A percentile compares a stretch with the other conserved stretches of the same genome.
Conservation (phyloP, 108 stramenopile species). For the Tribonema minus region DNA sequence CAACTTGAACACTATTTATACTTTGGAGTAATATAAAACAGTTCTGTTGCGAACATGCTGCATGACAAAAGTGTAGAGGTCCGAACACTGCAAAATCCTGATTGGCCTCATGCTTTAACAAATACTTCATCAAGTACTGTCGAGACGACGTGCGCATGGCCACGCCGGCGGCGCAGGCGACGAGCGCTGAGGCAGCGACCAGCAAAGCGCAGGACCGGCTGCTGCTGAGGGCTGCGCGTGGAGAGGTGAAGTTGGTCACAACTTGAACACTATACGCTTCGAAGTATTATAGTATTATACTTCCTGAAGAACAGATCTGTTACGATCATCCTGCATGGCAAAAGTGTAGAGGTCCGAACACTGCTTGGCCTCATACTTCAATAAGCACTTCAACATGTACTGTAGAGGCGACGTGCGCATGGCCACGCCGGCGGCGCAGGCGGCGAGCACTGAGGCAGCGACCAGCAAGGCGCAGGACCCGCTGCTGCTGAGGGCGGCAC, state of each 20-base stretch:
- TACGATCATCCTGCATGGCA: too few species aligned
- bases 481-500: constrained; percentile 14
- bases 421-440: neutral
- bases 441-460: neutral
- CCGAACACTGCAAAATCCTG: neutral
- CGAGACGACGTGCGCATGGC: too few species aligned
- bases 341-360: neutral
- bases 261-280: neutral
- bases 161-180: constrained; percentile 9
- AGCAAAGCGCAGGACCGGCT: constrained; percentile 14
- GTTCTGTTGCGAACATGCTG: neutral
- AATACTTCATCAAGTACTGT: too few species aligned
- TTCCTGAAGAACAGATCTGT: neutral
- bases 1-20: neutral
- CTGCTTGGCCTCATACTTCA: neutral
- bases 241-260: neutral
- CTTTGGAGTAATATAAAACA: too few species aligned
- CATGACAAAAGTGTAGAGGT: too few species aligned
- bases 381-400: neutral
- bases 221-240: constrained; percentile 26
- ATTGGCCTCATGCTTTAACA: neutral
- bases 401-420: neutral
- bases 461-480: neutral
- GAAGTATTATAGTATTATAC: neutral
- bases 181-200: neutral